Conservation (phyloP, 257 asterid genomes). For the Voacanga thouarsii region DNA sequence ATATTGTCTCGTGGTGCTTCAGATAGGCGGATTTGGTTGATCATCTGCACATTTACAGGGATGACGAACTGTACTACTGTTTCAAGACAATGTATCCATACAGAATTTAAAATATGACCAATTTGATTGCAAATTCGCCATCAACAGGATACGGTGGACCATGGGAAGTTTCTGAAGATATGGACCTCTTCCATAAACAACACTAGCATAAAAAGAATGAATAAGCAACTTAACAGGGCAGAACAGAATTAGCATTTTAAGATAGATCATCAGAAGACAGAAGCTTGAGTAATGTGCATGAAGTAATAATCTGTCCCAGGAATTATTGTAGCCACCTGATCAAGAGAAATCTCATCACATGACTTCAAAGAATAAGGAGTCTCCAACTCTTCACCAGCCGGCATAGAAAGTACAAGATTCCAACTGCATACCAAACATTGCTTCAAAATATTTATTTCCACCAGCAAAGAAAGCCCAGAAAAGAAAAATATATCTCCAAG, state of each 20-base stretch:
- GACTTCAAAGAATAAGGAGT: constrained; percentile 69
- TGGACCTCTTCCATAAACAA: neutral
- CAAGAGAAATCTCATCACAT: constrained; percentile 64
- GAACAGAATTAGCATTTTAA: neutral
- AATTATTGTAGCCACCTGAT: constrained; percentile 51
- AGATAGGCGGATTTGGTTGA: neutral
- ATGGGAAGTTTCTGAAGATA: neutral
- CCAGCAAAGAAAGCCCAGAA: neutral
- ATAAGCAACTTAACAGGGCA: neutral
- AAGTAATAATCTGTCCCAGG: neutral
- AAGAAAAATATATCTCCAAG: neutral
- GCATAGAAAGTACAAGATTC: constrained; percentile 82
- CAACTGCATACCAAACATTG: constrained; percentile 58
- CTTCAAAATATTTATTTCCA: neutral
- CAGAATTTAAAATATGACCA: neutral
- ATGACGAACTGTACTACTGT: neutral
- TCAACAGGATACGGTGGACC: neutral
- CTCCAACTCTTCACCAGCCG: constrained; percentile 69
- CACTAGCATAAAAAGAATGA: neutral
- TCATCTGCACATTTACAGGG: neutral
- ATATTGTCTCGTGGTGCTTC: neutral
- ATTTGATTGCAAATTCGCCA: neutral
- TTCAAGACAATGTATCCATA: neutral
- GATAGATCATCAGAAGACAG: neutral
- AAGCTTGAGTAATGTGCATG: neutral